phyloP scores from a whole-genome alignment of 306 rosid species.

The Inga oerstediana region DNA sequence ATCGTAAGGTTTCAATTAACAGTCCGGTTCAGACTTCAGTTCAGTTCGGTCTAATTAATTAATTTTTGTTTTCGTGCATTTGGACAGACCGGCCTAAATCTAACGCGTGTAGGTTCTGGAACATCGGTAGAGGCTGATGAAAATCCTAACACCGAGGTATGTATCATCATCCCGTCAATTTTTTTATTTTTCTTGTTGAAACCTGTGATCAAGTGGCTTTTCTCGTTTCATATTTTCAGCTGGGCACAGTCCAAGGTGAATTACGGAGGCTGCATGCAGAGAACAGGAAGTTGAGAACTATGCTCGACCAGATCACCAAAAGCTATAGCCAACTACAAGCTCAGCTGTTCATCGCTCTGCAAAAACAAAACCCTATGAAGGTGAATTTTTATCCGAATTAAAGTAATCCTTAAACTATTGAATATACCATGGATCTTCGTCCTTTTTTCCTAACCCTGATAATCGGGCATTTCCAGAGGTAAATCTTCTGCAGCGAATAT shows the following conservation, averaged over 20 bases:
- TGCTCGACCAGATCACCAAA: constrained; percentile 50
- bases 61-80: background rate
- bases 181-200: background rate
- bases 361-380: constrained; percentile 38
- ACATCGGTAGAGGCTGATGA: background rate
- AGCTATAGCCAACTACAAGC: constrained; percentile 51
- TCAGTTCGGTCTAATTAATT: background rate
- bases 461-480: background rate
- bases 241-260: constrained; percentile 32
- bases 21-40: background rate
- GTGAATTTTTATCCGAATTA: constrained; percentile 10
- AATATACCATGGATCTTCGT: background rate
- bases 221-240: constrained; percentile 9
- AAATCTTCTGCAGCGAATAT: background rate
- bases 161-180: background rate
- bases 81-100: constrained; percentile 43
- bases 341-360: constrained; percentile 41
- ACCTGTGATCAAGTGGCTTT: background rate
- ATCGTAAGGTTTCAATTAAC: constrained; percentile 35
- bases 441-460: background rate
- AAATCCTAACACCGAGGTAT: constrained; percentile 37
- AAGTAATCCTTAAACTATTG: background rate
- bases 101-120: constrained; percentile 28
- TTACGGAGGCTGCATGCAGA: constrained; percentile 47
- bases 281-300: constrained; percentile 37